Percentiles rank a stretch among this genome's conserved stretches.
phyloP scores from a whole-genome alignment of 768 basidiomycete species.

The Hygrophoropsis aurantiaca region DNA sequence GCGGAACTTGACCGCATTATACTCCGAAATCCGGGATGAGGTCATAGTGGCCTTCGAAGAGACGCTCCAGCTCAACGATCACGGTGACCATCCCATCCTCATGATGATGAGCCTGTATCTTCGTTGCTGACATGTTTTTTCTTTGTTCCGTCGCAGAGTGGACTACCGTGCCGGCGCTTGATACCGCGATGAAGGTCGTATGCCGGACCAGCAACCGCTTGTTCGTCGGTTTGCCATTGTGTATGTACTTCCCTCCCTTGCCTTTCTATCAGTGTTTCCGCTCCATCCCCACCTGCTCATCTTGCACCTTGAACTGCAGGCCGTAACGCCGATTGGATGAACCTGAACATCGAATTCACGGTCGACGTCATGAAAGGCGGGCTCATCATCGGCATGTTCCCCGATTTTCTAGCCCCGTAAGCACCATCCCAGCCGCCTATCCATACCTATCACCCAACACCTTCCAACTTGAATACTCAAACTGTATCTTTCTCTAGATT shows the following conservation, averaged over 20 bases:
- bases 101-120: no score
- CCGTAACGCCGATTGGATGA: slow-evolving; percentile 36
- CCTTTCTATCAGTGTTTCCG: neutral
- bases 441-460: no score
- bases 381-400: slow-evolving; percentile 26
- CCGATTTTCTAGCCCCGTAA: slow-evolving; percentile 32
- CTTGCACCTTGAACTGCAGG: no score
- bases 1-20: slow-evolving; percentile 37
- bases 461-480: neutral
- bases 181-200: slow-evolving; percentile 32
- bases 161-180: slow-evolving; percentile 28
- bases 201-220: slow-evolving; percentile 43
- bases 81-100: no score
- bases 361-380: slow-evolving; percentile 21
- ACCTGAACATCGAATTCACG: slow-evolving; percentile 31
- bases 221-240: slow-evolving; percentile 50
- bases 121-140: no score
- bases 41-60: slow-evolving; percentile 40
- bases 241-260: slow-evolving; percentile 28
- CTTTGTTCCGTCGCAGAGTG: slow-evolving; percentile 32
- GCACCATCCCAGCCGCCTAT: neutral
- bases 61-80: slow-evolving; percentile 22
- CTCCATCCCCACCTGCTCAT: no score
- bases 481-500: slow-evolving; percentile 11
- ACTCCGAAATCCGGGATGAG: slow-evolving; percentile 46